Conservation (phyloP, 2,329 filamentous ascomycete genomes). For the Xylariomycetidae sp. region DNA sequence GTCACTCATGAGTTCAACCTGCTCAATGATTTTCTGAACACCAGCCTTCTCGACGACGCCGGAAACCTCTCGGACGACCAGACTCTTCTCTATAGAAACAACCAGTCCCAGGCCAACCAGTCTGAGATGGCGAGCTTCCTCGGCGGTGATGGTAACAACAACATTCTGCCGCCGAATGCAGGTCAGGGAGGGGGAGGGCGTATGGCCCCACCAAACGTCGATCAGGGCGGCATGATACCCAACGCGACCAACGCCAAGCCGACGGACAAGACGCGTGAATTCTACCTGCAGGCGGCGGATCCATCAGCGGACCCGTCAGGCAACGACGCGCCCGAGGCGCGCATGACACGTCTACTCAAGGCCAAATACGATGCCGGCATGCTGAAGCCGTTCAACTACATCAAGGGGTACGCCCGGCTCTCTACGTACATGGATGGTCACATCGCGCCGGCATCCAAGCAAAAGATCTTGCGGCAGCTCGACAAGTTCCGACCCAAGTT, state of each 20-base stretch:
- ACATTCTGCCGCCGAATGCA: slow-evolving; percentile 28
- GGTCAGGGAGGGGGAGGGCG: slow-evolving; percentile 36
- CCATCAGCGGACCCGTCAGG: slow-evolving; percentile 91
- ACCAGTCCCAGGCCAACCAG: slow-evolving; percentile 31
- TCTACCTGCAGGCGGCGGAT: slow-evolving; percentile 95
- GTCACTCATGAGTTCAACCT: slow-evolving; percentile 96
- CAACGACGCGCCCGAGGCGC: slow-evolving; percentile 78
- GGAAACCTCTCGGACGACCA: slow-evolving; percentile 66
- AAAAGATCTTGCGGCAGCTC: slow-evolving; percentile 87
- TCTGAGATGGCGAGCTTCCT: slow-evolving; percentile 46
- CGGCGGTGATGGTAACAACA: slow-evolving; percentile 26
- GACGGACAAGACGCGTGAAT: slow-evolving; percentile 73
- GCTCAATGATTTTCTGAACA: slow-evolving; percentile 93
- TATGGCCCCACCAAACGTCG: slow-evolving; percentile 45
- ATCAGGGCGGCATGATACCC: slow-evolving; percentile 52
- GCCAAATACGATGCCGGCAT: slow-evolving; percentile 96
- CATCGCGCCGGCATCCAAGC: slow-evolving; percentile 74
- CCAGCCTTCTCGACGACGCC: slow-evolving; percentile 81
- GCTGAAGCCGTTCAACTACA: slow-evolving; percentile 96
- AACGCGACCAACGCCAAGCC: slow-evolving; percentile 58
- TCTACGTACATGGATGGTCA: slow-evolving; percentile 90
- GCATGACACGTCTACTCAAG: slow-evolving; percentile 89
- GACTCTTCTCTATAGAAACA: slow-evolving; percentile 36
- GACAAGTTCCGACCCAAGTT: slow-evolving; percentile 95
- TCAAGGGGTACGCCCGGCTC: slow-evolving; percentile 88